phyloP scores from a whole-genome alignment of 2,329 filamentous ascomycete species.

The Niveomyces coronatus region DNA sequence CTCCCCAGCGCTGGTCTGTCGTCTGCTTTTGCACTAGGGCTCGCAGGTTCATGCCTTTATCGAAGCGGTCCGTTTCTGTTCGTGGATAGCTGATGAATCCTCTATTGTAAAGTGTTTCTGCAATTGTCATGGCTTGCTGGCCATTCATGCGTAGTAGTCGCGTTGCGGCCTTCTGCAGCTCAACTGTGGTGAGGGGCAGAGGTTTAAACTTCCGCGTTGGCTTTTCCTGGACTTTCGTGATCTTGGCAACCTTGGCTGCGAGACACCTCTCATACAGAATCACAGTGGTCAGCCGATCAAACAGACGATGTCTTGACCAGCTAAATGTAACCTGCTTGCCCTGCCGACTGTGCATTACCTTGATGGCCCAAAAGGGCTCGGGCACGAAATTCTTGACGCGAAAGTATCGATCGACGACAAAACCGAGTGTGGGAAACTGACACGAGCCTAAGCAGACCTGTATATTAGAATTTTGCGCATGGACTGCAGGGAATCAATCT shows the following conservation, averaged over 20 bases:
- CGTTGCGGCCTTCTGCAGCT: conserved; percentile 91
- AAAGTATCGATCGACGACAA: conserved; percentile 94
- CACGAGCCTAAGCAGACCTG: conserved; percentile 55
- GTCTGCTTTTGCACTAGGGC: conserved; percentile 75
- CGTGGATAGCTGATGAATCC: conserved; percentile 97
- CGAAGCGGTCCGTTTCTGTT: conserved; percentile 95
- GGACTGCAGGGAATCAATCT: background rate
- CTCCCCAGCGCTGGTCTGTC: conserved; percentile 65
- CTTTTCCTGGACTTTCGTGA: conserved; percentile 80
- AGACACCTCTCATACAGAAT: conserved; percentile 84
- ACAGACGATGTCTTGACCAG: conserved; percentile 75
- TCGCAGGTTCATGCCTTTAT: conserved; percentile 75
- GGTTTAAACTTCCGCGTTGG: conserved; percentile 92
- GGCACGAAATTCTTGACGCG: conserved; percentile 88
- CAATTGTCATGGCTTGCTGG: conserved; percentile 78
- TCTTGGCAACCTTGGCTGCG: conserved; percentile 61
- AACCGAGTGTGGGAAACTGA: conserved; percentile 92
- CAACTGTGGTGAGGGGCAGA: conserved; percentile 86
- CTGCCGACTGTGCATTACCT: conserved; percentile 67
- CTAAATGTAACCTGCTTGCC: conserved; percentile 70
- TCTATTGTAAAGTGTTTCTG: conserved; percentile 81
- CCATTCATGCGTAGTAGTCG: conserved; percentile 83
- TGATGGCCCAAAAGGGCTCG: conserved; percentile 89
- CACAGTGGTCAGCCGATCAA: conserved; percentile 72
- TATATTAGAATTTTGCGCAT: background rate